These are phyloP conservation scores for Plectosphaerella cucumerina DNA, from an alignment of 2,329 filamentous ascomycete species.

Conservation along the genomic window DNA sequence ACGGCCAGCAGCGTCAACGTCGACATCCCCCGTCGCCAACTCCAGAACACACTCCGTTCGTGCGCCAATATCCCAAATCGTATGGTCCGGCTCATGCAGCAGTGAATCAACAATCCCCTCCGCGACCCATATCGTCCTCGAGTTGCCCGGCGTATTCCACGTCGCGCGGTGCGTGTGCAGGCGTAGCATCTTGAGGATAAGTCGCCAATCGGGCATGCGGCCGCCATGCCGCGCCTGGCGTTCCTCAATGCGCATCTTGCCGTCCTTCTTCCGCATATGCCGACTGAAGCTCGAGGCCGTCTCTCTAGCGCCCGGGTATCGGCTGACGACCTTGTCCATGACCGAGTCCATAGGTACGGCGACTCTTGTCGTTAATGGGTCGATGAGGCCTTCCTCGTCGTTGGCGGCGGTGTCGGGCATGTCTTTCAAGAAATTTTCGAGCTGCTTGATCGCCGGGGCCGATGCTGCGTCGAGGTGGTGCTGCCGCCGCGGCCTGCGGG, in stretches of 20 bases:
- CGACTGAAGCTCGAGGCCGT: constrained; percentile 12
- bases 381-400: too few relatives aligned
- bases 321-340: constrained; percentile 1
- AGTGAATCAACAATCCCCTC: constrained; percentile 8
- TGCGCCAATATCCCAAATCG: constrained; percentile 24
- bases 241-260: constrained; percentile 31
- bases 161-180: constrained; percentile 25
- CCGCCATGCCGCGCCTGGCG: constrained; percentile 23
- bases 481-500: too few relatives aligned
- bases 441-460: too few relatives aligned
- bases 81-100: constrained; percentile 13
- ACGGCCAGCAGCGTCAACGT: too few relatives aligned
- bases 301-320: constrained; percentile 13
- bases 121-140: constrained; percentile 14
- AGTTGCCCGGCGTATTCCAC: background rate
- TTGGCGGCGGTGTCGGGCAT: too few relatives aligned
- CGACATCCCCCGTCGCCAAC: too few relatives aligned
- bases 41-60: constrained; percentile 15
- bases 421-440: too few relatives aligned
- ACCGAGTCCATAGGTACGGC: background rate
- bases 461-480: too few relatives aligned
- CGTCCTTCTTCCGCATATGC: constrained; percentile 20
- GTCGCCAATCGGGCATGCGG: constrained; percentile 32
- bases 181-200: constrained; percentile 32
- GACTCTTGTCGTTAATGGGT: background rate